Evolutionary conservation across 1,284 basidiomycete genomes (phyloP).

Genomic region (Stereum hirsutum): DNA sequence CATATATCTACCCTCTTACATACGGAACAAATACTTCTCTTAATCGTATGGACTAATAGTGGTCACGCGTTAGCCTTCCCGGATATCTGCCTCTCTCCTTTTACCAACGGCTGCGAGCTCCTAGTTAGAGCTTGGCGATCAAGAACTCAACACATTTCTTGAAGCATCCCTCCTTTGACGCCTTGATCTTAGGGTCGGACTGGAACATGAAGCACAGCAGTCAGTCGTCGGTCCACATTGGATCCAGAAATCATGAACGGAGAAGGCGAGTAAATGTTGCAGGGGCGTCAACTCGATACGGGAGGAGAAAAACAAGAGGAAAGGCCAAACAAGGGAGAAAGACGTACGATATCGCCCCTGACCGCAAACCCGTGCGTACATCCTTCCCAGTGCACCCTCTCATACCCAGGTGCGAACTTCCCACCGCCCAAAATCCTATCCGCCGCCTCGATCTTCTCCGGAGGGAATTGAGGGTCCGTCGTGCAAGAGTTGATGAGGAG

Average conservation of each 20-base stretch:
- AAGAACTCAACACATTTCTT: constrained; percentile 24
- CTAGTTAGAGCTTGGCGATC: too few relatives aligned
- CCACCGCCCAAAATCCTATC: constrained; percentile 50
- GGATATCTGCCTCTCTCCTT: too few relatives aligned
- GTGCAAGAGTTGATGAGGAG: constrained; percentile 59
- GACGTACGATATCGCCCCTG: constrained; percentile 21
- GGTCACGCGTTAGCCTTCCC: too few relatives aligned
- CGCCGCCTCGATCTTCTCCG: constrained; percentile 33
- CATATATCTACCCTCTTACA: too few relatives aligned
- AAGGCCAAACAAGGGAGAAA: not conserved
- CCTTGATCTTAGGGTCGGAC: constrained; percentile 23
- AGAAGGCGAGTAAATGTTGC: too few relatives aligned
- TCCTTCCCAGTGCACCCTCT: constrained; percentile 32
- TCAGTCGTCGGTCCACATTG: too few relatives aligned
- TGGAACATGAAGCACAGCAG: constrained; percentile 8
- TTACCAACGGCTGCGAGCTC: too few relatives aligned
- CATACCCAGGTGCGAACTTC: constrained; percentile 36
- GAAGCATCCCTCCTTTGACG: constrained; percentile 29
- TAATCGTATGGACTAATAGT: too few relatives aligned
- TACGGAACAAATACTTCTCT: too few relatives aligned
- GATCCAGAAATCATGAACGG: too few relatives aligned
- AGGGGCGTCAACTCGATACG: too few relatives aligned
- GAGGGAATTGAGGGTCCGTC: constrained; percentile 39
- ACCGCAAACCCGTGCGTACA: constrained; percentile 48
- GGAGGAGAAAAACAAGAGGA: not conserved